These are phyloP conservation scores for Ogataea philodendri DNA, from an alignment of 805 yeast genomes.

Conservation along the genomic window DNA sequence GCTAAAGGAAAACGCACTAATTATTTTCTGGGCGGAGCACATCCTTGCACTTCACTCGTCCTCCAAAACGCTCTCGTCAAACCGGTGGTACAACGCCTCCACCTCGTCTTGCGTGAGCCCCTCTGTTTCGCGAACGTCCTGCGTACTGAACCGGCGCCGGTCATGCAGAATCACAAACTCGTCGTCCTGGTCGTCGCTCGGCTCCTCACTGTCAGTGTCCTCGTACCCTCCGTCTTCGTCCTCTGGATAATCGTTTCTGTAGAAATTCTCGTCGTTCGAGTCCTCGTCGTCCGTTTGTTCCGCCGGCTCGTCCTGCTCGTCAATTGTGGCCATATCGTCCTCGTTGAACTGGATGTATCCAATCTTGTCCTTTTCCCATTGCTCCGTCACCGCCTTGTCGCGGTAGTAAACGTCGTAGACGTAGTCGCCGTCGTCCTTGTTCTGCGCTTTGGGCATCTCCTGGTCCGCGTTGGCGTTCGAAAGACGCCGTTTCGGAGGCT, in stretches of 20 bases:
- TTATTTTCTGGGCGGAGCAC: too few species aligned
- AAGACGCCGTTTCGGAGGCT: constrained; percentile 32
- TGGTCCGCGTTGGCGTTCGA: constrained; percentile 25
- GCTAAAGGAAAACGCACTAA: too few species aligned
- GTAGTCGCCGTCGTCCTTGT: constrained; percentile 48
- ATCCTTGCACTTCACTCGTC: too few species aligned
- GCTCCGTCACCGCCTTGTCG: constrained; percentile 49
- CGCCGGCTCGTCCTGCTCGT: constrained; percentile 39
- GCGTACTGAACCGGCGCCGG: constrained; percentile 29
- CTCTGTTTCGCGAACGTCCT: constrained; percentile 30
- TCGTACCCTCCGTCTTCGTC: constrained; percentile 72
- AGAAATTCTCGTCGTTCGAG: constrained; percentile 88
- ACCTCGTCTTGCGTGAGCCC: constrained; percentile 33
- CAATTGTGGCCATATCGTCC: constrained; percentile 39
- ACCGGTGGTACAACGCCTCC: constrained; percentile 33
- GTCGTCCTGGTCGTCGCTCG: constrained; percentile 40
- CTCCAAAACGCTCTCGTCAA: constrained; percentile 11
- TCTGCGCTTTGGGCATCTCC: constrained; percentile 11
- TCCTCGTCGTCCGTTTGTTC: constrained; percentile 67
- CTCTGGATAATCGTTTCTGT: constrained; percentile 91
- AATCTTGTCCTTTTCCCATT: constrained; percentile 37
- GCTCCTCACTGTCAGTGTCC: constrained; percentile 29
- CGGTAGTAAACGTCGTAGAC: constrained; percentile 89
- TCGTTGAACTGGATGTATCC: constrained; percentile 58
- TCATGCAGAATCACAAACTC: constrained; percentile 36